Base-by-base conservation (phyloP, 2,329 filamentous ascomycete genomes). In the Sporothrix sp. region DNA sequence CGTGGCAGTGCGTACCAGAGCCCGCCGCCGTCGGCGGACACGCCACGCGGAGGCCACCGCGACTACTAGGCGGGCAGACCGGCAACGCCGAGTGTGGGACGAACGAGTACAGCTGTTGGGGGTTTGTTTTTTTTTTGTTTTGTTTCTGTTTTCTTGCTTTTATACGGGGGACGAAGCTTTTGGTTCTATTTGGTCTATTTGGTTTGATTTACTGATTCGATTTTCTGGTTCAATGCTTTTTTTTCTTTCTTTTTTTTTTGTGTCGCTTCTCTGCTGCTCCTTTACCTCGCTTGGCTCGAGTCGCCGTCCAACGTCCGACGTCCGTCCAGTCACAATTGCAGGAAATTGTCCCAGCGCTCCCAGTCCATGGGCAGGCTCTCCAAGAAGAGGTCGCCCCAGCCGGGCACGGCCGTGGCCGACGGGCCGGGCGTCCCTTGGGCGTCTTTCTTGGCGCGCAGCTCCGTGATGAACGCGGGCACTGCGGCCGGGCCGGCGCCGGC, bases 301-400 rank as follows among this genome's bases (percentile, higher is more conserved):
- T n/a, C n/a, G n/a, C n/a, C n/a, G n/a, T n/a, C n/a, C n/a, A n/a
- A n/a, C n/a, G n/a, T n/a, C n/a, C n/a, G n/a, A n/a, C n/a, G n/a
- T n/a, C n/a, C n/a, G n/a, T n/a, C n/a, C n/a, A n/a, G n/a, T 39
- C 36, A 54, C 23, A 54, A 37, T 18, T 48, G 50, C 30, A 53
- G 37, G 28, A 56, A 52, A 14, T 47, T 51, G 16, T 48, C 51
- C 54, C 50, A 54, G 21, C 49, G 50, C 13, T 43, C 50, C 54
- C 54, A 56, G 39, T 51, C 47, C 44, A 56, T 33, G 16, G 25
- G 30, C 13, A 16, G 49, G 18, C 54, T 50, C 21, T 46, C 43
- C 10, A 52, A 44, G 10, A 35, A 10, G 10, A 52, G 28, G 6
- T 27, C 38, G 3, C 37, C 38, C 47, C 33, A 39, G 7, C 47